Evolutionary conservation across 257 asterid species (phyloP).

Genomic region (Solanum lignicaule): DNA sequence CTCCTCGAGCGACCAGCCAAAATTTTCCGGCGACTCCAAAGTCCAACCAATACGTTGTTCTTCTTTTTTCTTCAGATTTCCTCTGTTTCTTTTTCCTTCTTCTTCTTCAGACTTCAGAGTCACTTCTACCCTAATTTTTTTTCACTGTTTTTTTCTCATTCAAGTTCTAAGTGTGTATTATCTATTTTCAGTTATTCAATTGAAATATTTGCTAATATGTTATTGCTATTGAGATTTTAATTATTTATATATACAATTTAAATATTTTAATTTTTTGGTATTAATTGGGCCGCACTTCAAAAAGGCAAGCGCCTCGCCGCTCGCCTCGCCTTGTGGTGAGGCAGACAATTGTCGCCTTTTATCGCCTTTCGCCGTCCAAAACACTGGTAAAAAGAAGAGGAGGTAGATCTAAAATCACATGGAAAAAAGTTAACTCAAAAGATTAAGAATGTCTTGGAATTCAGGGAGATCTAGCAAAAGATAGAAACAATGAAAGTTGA

Average conservation of each 20-base stretch:
- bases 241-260: too few species aligned
- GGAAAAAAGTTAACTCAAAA: not conserved
- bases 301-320: not conserved
- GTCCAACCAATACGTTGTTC: not conserved
- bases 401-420: not conserved
- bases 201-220: not conserved
- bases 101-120: not conserved
- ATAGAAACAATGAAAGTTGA: not conserved
- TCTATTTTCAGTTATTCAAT: not conserved
- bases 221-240: not conserved
- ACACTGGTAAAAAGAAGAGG: not conserved
- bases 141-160: not conserved
- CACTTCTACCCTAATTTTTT: not conserved
- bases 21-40: not conserved
- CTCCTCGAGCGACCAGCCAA: not conserved
- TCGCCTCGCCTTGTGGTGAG: not conserved
- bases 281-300: not conserved
- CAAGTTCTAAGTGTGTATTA: not conserved
- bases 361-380: not conserved
- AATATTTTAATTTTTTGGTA: not conserved
- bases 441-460: not conserved
- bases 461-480: not conserved
- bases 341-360: not conserved
- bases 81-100: not conserved
- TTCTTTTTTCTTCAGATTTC: not conserved